Conservation (phyloP, 148 eudicot genomes). For the Salicornia ramosissima region DNA sequence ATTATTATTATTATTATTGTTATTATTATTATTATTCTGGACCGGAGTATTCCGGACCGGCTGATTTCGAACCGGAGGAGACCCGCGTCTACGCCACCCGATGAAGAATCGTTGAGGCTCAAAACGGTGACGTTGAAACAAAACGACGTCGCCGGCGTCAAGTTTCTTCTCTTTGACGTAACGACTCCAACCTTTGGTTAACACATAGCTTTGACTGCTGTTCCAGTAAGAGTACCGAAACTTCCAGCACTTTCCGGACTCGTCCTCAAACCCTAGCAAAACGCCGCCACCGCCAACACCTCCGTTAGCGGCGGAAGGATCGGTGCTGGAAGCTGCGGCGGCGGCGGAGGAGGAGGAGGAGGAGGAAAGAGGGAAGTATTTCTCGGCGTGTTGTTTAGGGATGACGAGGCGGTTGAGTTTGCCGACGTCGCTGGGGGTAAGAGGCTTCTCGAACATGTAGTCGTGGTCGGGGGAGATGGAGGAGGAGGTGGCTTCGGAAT, state of each 20-base stretch:
- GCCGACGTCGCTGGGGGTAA: constrained; percentile 60
- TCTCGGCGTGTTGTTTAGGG: constrained; percentile 52
- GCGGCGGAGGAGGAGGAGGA: background rate
- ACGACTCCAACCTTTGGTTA: constrained; percentile 95
- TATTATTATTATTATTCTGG: background rate
- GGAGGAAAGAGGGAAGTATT: constrained; percentile 38
- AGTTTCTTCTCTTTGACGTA: constrained; percentile 82
- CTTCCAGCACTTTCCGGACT: constrained; percentile 34
- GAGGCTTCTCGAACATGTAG: constrained; percentile 46
- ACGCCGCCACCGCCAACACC: constrained; percentile 13
- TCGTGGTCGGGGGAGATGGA: constrained; percentile 15
- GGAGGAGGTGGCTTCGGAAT: constrained; percentile 10
- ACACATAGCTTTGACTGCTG: constrained; percentile 90
- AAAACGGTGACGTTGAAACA: constrained; percentile 51
- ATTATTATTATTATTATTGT: background rate
- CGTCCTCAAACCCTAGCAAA: constrained; percentile 40
- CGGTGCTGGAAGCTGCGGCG: background rate
- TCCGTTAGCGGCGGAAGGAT: background rate
- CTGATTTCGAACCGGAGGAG: constrained; percentile 17
- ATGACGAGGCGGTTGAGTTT: constrained; percentile 59
- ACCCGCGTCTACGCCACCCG: constrained; percentile 48
- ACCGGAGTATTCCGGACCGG: background rate
- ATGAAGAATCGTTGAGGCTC: constrained; percentile 53
- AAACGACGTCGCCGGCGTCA: constrained; percentile 75
- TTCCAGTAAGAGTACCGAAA: constrained; percentile 89